These are phyloP conservation scores for Gentiana dahurica DNA, from an alignment of 257 asterid species.

Conservation along the genomic window DNA sequence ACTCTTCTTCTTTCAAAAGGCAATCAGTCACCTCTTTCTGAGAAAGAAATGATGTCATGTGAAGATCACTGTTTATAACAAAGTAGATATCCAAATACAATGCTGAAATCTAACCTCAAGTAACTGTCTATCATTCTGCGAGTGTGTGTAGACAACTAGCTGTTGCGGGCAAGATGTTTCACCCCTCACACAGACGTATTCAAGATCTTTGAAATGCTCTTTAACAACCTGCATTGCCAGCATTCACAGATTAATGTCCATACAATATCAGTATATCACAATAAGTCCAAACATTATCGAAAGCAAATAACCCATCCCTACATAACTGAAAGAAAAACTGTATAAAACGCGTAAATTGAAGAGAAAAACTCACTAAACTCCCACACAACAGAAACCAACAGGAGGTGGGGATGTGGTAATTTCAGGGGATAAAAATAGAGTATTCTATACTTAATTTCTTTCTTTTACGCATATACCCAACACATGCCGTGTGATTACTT, in stretches of 20 bases:
- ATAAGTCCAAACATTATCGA: not conserved
- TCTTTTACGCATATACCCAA: too few species aligned
- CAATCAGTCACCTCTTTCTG: conserved; percentile 61
- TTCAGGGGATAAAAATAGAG: too few species aligned
- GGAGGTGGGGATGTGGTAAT: too few species aligned
- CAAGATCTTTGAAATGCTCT: conserved; percentile 68
- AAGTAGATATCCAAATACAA: not conserved
- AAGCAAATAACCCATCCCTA: not conserved
- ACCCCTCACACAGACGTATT: conserved; percentile 38
- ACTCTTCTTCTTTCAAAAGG: conserved; percentile 43
- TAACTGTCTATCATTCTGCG: conserved; percentile 42
- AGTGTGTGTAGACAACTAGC: conserved; percentile 62
- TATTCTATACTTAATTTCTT: too few species aligned
- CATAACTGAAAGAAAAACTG: too few species aligned
- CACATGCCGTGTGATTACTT: too few species aligned
- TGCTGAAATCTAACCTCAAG: conserved; percentile 46
- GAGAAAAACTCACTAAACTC: too few species aligned
- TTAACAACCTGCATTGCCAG: conserved; percentile 42
- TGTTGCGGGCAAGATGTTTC: conserved; percentile 40
- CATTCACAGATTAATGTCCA: not conserved
- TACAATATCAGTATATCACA: not conserved
- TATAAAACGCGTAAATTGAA: too few species aligned
- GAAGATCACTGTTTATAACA: not conserved
- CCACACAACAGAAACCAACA: too few species aligned
- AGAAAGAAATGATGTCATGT: conserved; percentile 8